Conservation (phyloP, 306 rosid genomes). For the Corylus avellana region DNA sequence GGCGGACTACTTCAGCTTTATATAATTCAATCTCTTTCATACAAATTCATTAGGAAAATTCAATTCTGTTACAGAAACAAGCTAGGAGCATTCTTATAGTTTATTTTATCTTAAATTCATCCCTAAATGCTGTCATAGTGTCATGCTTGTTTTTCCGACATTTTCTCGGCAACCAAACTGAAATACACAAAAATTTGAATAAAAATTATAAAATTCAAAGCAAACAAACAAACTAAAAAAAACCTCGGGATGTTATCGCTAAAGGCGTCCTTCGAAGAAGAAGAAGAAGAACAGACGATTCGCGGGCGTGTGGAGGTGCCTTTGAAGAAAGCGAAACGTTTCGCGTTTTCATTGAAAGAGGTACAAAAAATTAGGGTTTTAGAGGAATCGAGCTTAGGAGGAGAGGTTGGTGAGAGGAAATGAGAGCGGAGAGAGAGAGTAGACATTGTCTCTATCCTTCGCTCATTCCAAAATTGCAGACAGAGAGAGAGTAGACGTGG, state of each 20-base stretch:
- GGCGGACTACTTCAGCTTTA: not conserved
- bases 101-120: no score
- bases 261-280: slow-evolving; percentile 52
- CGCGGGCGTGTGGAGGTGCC: slow-evolving; percentile 30
- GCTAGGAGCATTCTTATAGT: not conserved
- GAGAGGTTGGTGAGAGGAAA: slow-evolving; percentile 34
- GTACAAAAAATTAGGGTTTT: slow-evolving; percentile 25
- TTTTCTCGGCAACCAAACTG: slow-evolving; percentile 15
- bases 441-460: slow-evolving; percentile 40
- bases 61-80: not conserved
- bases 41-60: slow-evolving; percentile 13
- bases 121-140: not conserved
- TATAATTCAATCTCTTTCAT: not conserved
- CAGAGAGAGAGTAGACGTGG: not conserved
- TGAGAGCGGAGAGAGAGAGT: slow-evolving; percentile 46
- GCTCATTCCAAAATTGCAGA: slow-evolving; percentile 17
- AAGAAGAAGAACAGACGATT: slow-evolving; percentile 42
- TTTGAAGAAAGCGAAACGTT: slow-evolving; percentile 30
- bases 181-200: not conserved
- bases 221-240: not conserved
- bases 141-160: not conserved
- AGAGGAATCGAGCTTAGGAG: slow-evolving; percentile 22
- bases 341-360: slow-evolving; percentile 23
- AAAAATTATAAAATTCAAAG: not conserved
- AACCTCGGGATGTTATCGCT: slow-evolving; percentile 64